These are phyloP conservation scores for Neohortaea acidophila DNA, from an alignment of 495 filamentous ascomycete genomes.

Conservation along the genomic window DNA sequence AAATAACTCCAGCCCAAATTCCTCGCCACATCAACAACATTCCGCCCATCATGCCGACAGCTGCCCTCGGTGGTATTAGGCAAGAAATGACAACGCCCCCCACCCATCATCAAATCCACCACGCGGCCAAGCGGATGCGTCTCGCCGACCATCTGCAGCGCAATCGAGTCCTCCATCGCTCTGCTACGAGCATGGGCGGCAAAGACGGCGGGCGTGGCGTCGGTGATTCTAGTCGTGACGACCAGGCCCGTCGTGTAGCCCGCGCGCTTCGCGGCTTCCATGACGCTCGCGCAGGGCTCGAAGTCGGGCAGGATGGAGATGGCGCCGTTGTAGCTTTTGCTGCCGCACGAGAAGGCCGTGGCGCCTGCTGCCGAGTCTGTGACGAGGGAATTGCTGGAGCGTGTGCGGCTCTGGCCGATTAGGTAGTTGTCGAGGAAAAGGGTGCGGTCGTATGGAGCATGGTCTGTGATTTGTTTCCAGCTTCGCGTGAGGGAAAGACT, in stretches of 20 bases:
- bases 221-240: conserved; percentile 87
- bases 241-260: conserved; percentile 90
- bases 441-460: conserved; percentile 51
- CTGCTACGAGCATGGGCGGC: conserved; percentile 73
- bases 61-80: conserved; percentile 60
- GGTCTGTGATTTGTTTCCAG: conserved; percentile 51
- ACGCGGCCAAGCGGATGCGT: conserved; percentile 61
- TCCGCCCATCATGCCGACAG: conserved; percentile 58
- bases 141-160: conserved; percentile 78
- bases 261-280: conserved; percentile 82
- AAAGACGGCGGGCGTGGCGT: conserved; percentile 95
- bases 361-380: conserved; percentile 93
- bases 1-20: conserved; percentile 71
- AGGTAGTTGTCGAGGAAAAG: conserved; percentile 71
- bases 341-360: conserved; percentile 83
- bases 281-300: conserved; percentile 78
- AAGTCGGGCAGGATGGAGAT: conserved; percentile 78
- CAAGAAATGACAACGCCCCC: conserved; percentile 85
- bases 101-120: conserved; percentile 83
- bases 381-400: conserved; percentile 64
- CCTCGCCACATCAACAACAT: conserved; percentile 50
- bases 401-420: conserved; percentile 76
- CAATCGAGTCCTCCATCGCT: conserved; percentile 73
- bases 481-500: conserved; percentile 70
- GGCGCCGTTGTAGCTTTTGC: conserved; percentile 91